Percentiles rank a stretch among this genome's conserved stretches.
Evolutionary conservation across 441 rosid genomes (phyloP).

Genomic region (Populus trichocarpa): DNA sequence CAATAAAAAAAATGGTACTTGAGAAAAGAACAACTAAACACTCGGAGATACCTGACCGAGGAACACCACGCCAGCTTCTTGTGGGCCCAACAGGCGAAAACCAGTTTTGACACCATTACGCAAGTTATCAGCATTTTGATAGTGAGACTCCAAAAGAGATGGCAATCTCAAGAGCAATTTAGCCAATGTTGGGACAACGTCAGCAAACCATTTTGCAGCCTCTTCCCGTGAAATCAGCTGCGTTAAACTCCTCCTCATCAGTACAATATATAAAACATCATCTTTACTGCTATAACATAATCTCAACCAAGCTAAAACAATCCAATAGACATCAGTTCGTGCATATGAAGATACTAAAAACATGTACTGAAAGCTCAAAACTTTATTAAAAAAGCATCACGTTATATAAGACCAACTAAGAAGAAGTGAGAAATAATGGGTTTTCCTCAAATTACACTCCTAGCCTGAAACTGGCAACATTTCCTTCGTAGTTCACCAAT

Average conservation of each 20-base stretch:
- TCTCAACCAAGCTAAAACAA: neutral
- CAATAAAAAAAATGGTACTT: neutral
- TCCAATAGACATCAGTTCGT: neutral
- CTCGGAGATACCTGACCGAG: slow-evolving; percentile 65
- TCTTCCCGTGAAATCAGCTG: slow-evolving; percentile 54
- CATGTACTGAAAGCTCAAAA: neutral
- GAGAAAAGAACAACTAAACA: slow-evolving; percentile 4
- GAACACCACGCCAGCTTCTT: slow-evolving; percentile 70
- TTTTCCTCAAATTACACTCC: neutral
- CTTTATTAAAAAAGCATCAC: neutral
- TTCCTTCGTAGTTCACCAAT: neutral
- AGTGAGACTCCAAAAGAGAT: slow-evolving; percentile 60
- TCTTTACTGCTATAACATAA: neutral
- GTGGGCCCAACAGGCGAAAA: slow-evolving; percentile 59
- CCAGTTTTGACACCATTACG: slow-evolving; percentile 34
- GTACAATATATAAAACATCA: neutral
- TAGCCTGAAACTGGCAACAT: neutral
- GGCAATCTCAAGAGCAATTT: slow-evolving; percentile 62
- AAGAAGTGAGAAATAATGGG: neutral
- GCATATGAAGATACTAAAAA: neutral
- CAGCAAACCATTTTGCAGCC: slow-evolving; percentile 59
- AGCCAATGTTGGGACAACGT: slow-evolving; percentile 64
- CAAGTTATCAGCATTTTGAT: slow-evolving; percentile 38
- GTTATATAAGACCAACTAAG: neutral
- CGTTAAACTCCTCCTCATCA: slow-evolving; percentile 1